phyloP scores from a whole-genome alignment of 2,329 filamentous ascomycete genomes.

The Penicillium frequentans region DNA sequence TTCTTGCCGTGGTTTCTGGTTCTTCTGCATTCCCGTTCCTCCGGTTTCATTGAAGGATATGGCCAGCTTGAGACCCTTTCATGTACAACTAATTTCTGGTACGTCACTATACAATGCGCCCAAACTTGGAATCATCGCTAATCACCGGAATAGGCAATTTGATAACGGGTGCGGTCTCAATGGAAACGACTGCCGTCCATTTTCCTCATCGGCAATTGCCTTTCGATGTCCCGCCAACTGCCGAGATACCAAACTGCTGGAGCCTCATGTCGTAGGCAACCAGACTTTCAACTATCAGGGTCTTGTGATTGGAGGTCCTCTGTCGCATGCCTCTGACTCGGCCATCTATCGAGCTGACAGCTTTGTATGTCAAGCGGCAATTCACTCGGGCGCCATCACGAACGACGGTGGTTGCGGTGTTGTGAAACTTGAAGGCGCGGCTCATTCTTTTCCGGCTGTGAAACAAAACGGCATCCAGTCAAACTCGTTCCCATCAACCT shows the following conservation, averaged over 20 bases:
- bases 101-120: constrained; percentile 2
- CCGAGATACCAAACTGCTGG: constrained; percentile 46
- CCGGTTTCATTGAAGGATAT: constrained; percentile 51
- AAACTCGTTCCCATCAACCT: constrained; percentile 79
- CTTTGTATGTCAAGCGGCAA: constrained; percentile 80
- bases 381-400: constrained; percentile 77
- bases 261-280: constrained; percentile 54
- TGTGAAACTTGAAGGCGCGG: constrained; percentile 69
- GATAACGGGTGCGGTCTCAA: constrained; percentile 55
- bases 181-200: constrained; percentile 57
- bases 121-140: neutral
- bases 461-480: constrained; percentile 74
- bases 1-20: constrained; percentile 49
- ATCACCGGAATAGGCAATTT: constrained; percentile 30
- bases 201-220: constrained; percentile 51
- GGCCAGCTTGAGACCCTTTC: constrained; percentile 47
- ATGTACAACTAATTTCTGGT: constrained; percentile 50
- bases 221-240: constrained; percentile 61
- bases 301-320: constrained; percentile 54
- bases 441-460: constrained; percentile 62
- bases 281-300: constrained; percentile 52
- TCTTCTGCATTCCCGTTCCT: constrained; percentile 46
- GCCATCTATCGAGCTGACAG: constrained; percentile 84
- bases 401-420: constrained; percentile 81
- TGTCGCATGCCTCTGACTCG: constrained; percentile 34